phyloP scores from a whole-genome alignment of 192 early-diverging fungal species.

The Mortierella claussenii region DNA sequence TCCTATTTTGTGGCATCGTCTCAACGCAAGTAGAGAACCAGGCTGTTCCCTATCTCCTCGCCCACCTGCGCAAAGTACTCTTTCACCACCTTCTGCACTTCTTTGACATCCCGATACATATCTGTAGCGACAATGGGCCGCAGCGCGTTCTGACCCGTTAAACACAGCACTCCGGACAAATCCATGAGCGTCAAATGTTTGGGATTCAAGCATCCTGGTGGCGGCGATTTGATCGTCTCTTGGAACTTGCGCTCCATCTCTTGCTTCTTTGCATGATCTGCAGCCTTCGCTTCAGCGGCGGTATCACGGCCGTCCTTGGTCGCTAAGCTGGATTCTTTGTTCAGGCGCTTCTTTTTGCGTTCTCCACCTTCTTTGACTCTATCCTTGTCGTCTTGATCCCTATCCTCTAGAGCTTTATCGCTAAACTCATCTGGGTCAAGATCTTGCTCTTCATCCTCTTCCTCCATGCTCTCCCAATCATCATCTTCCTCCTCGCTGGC shows the following conservation, averaged over 20 bases:
- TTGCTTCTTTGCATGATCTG: slow-evolving; percentile 2
- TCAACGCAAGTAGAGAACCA: background rate
- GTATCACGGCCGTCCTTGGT: background rate
- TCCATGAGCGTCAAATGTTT: background rate
- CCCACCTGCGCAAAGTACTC: slow-evolving; percentile 46
- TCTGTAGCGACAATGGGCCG: slow-evolving; percentile 28
- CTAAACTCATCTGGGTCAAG: slow-evolving; percentile 12
- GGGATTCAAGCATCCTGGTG: slow-evolving; percentile 40
- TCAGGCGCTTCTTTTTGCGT: slow-evolving; percentile 25
- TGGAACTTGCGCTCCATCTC: slow-evolving; percentile 14
- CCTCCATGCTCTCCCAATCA: slow-evolving; percentile 17
- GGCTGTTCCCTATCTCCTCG: background rate
- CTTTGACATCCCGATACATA: slow-evolving; percentile 13
- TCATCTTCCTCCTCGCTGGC: slow-evolving; percentile 28
- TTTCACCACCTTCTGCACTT: slow-evolving; percentile 2
- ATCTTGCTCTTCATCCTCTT: slow-evolving; percentile 15
- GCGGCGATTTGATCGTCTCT: slow-evolving; percentile 1
- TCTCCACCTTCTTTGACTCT: background rate
- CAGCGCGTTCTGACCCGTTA: slow-evolving; percentile 19
- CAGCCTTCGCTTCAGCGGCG: background rate
- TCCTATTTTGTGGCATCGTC: background rate
- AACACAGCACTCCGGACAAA: slow-evolving; percentile 14
- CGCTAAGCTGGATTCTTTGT: background rate
- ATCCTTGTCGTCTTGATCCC: background rate
- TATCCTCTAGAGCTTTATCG: slow-evolving; percentile 4